Conservation (phyloP, 140 eudicot genomes). For the Cichorium intybus region DNA sequence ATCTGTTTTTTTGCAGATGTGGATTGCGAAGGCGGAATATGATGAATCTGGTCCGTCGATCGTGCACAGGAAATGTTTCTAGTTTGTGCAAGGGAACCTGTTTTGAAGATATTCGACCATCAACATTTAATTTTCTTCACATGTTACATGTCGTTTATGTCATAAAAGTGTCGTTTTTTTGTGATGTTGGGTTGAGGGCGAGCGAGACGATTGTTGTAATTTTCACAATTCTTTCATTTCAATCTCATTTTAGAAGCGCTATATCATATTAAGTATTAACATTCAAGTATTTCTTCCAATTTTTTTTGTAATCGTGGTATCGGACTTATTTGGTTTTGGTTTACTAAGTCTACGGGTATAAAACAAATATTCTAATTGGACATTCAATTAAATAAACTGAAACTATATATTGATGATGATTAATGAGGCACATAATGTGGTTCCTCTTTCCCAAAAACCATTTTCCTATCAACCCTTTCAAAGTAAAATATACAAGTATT, state of each 20-base stretch:
- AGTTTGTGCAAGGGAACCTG: neutral
- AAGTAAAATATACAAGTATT: too few relatives aligned
- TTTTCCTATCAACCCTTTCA: too few relatives aligned
- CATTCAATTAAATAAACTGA: too few relatives aligned
- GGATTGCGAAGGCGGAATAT: slow-evolving; percentile 59
- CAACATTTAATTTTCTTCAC: slow-evolving; percentile 7
- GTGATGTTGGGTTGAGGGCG: slow-evolving; percentile 27
- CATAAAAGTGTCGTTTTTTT: slow-evolving; percentile 22
- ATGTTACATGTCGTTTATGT: slow-evolving; percentile 11
- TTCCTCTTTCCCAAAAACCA: too few relatives aligned
- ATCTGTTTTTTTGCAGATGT: slow-evolving; percentile 34
- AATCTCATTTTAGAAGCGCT: slow-evolving; percentile 9
- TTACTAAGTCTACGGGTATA: too few relatives aligned
- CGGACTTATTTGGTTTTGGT: too few relatives aligned
- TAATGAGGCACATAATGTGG: too few relatives aligned
- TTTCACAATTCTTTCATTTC: slow-evolving; percentile 27
- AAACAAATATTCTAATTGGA: too few relatives aligned
- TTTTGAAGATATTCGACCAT: slow-evolving; percentile 7
- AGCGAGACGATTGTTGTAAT: slow-evolving; percentile 14
- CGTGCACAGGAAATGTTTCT: slow-evolving; percentile 57
- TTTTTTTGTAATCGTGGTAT: too few relatives aligned
- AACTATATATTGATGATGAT: too few relatives aligned
- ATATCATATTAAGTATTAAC: neutral
- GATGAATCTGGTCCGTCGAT: slow-evolving; percentile 56
- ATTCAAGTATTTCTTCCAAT: too few relatives aligned